Evolutionary conservation across 192 early-diverging fungal species (phyloP).

Genomic region (Mortierella hygrophila): DNA sequence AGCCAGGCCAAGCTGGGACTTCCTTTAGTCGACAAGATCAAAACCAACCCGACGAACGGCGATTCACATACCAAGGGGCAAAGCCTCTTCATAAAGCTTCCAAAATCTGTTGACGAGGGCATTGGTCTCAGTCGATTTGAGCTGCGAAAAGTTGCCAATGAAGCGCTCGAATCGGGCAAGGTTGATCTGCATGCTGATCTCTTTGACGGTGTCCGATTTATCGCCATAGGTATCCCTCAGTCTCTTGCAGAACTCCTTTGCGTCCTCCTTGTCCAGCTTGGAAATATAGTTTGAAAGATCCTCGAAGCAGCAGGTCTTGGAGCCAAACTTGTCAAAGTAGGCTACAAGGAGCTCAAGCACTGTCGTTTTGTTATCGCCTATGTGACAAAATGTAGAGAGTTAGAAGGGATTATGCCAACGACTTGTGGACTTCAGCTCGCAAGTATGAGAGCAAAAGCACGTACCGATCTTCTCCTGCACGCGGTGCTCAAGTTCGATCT

Average conservation of each 20-base stretch:
- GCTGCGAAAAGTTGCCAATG: slow-evolving; percentile 23
- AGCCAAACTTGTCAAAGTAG: slow-evolving; percentile 76
- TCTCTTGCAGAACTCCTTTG: slow-evolving; percentile 52
- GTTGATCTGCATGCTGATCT: slow-evolving; percentile 48
- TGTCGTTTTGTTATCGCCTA: slow-evolving; percentile 29
- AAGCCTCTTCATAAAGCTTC: slow-evolving; percentile 48
- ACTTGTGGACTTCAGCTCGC: neutral
- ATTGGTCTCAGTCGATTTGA: slow-evolving; percentile 24
- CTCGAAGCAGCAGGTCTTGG: slow-evolving; percentile 79
- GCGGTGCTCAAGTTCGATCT: slow-evolving; percentile 69
- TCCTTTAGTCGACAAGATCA: neutral
- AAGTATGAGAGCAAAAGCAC: neutral
- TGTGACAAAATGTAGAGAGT: neutral
- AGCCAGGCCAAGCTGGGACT: neutral
- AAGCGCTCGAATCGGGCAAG: slow-evolving; percentile 34
- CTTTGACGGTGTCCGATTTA: slow-evolving; percentile 56
- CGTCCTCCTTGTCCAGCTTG: slow-evolving; percentile 36
- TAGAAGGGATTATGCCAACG: neutral
- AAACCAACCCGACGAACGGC: neutral
- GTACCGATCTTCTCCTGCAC: slow-evolving; percentile 57
- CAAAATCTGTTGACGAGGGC: slow-evolving; percentile 49
- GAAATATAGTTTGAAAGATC: slow-evolving; percentile 74
- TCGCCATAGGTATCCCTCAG: slow-evolving; percentile 40
- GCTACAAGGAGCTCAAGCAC: slow-evolving; percentile 58
- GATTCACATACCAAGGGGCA: slow-evolving; percentile 30